A percentile compares a stretch with the other conserved stretches of the same genome.
Evolutionary conservation across 2,329 filamentous ascomycete species (phyloP).

Genomic region (Pseudogymnoascus sp.): DNA sequence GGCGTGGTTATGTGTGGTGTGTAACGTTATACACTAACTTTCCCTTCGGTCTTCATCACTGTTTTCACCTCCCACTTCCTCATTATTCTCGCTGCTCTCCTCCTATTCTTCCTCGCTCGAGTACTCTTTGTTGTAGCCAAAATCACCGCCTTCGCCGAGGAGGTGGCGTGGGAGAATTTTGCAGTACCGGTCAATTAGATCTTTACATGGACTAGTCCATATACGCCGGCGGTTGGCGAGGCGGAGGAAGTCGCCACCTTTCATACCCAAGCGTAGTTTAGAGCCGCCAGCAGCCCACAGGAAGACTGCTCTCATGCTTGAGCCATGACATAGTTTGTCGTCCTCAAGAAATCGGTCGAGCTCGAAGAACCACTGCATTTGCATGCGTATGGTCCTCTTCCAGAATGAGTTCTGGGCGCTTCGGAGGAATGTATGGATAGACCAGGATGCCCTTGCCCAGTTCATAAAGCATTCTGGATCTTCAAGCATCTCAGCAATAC

Average conservation of each 20-base stretch:
- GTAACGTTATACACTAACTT: too few relatives aligned
- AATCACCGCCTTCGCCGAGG: too few relatives aligned
- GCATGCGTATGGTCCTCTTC: neutral
- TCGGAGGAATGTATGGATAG: neutral
- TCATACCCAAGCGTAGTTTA: constrained; percentile 17
- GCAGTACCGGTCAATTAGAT: neutral
- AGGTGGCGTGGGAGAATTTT: neutral
- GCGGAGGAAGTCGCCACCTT: constrained; percentile 21
- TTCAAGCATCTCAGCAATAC: neutral
- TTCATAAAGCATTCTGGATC: neutral
- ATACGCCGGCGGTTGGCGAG: constrained; percentile 29
- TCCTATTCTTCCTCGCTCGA: too few relatives aligned
- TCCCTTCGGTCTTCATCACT: too few relatives aligned
- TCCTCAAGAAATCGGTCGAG: neutral
- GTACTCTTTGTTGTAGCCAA: too few relatives aligned
- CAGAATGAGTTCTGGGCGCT: neutral
- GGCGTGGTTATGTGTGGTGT: too few relatives aligned
- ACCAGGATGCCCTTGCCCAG: neutral
- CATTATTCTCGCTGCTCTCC: too few relatives aligned
- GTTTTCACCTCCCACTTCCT: too few relatives aligned
- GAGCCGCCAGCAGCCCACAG: constrained; percentile 22
- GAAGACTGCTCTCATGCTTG: neutral
- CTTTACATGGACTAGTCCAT: constrained; percentile 16
- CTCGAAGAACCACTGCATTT: neutral
- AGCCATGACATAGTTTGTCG: neutral